Evolutionary conservation across 306 rosid genomes (phyloP).

Genomic region (Spatholobus suberectus): DNA sequence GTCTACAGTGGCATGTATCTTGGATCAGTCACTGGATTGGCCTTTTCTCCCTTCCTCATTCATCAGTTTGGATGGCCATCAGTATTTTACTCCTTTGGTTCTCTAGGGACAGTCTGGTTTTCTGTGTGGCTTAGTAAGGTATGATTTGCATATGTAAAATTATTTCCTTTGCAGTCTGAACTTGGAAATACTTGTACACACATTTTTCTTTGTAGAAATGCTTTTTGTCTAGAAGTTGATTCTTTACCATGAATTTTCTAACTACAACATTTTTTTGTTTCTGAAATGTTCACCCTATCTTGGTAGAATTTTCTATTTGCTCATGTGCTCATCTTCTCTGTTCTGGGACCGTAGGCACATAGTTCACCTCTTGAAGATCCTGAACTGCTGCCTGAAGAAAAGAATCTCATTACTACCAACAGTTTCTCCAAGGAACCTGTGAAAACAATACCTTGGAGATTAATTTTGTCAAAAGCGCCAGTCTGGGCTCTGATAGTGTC

Average conservation of each 20-base stretch:
- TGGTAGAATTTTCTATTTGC: constrained; percentile 1
- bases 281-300: neutral
- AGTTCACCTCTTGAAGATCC: constrained; percentile 99
- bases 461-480: constrained; percentile 89
- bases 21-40: constrained; percentile 97
- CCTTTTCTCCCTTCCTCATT: constrained; percentile 91
- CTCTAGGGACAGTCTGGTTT: constrained; percentile 93
- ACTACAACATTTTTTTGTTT: neutral
- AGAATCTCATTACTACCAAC: constrained; percentile 68
- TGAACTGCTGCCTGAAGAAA: constrained; percentile 78
- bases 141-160: constrained; percentile 25
- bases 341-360: constrained; percentile 65
- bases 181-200: neutral
- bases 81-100: constrained; percentile 95
- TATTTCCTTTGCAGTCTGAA: constrained; percentile 24
- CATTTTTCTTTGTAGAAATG: neutral
- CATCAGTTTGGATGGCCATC: constrained; percentile 99
- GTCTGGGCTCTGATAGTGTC: constrained; percentile 95
- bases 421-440: constrained; percentile 81
- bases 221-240: constrained; percentile 19
- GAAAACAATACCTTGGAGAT: constrained; percentile 87
- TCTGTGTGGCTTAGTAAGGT: constrained; percentile 86
- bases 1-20: constrained; percentile 99
- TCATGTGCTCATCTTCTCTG: constrained; percentile 15
- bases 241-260: neutral